Evolutionary conservation across 208 protist species (phyloP).

Genomic region (Naegleria fowleri): DNA sequence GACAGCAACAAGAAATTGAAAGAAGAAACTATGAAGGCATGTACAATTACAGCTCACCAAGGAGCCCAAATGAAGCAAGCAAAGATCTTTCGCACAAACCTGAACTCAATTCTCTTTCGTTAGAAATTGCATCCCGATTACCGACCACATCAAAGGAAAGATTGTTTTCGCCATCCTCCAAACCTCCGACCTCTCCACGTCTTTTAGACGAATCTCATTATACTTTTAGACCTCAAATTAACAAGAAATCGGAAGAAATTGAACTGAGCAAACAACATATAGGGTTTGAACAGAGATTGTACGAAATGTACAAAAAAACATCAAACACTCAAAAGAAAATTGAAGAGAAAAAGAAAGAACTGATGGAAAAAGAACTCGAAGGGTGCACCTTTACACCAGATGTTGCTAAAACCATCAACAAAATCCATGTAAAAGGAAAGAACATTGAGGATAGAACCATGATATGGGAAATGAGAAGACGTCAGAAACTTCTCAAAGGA

Average conservation of each 20-base stretch:
- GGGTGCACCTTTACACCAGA: constrained; percentile 8
- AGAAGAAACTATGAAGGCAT: neutral
- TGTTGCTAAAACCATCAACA: neutral
- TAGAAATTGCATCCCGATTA: constrained; percentile 1
- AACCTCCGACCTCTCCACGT: neutral
- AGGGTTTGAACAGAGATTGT: neutral
- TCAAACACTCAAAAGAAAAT: neutral
- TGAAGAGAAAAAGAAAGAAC: neutral
- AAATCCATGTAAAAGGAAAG: neutral
- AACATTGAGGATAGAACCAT: neutral
- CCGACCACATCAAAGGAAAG: neutral
- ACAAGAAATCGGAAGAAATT: neutral
- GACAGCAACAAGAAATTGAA: neutral
- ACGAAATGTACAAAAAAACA: neutral
- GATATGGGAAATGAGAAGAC: neutral
- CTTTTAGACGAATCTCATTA: neutral
- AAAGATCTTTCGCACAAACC: neutral
- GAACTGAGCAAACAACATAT: neutral
- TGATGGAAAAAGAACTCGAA: neutral
- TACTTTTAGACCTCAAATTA: constrained; percentile 1
- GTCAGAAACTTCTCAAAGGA: neutral
- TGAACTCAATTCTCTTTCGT: neutral
- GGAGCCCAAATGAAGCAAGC: neutral
- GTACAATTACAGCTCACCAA: neutral
- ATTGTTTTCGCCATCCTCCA: neutral